These are phyloP conservation scores for Neospermospora avenae DNA, from an alignment of 2,329 filamentous ascomycete genomes.

Conservation along the genomic window DNA sequence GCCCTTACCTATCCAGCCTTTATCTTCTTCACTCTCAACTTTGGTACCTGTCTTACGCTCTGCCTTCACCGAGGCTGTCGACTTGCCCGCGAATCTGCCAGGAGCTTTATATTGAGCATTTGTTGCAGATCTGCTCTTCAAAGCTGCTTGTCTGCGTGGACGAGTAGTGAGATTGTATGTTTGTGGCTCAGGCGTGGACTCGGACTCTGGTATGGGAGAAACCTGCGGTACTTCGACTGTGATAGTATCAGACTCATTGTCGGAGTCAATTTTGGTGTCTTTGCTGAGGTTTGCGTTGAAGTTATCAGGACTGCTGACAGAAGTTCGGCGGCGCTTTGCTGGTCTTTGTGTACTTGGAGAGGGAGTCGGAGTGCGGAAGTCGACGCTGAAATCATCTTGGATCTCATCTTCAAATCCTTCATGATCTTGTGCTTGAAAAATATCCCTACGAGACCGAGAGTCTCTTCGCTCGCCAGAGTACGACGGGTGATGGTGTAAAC, in stretches of 20 bases:
- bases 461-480: too few relatives aligned
- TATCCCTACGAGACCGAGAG: too few relatives aligned
- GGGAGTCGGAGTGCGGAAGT: neutral
- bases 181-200: neutral
- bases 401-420: neutral
- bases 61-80: neutral
- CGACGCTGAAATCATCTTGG: neutral
- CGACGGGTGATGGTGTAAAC: too few relatives aligned
- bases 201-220: neutral
- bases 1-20: neutral
- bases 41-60: too few relatives aligned
- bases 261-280: too few relatives aligned
- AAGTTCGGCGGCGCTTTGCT: neutral
- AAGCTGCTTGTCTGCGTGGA: neutral
- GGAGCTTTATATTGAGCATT: neutral
- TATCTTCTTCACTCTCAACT: neutral
- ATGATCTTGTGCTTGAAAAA: neutral
- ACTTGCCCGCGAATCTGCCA: neutral
- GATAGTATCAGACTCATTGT: too few relatives aligned
- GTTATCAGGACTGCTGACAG: neutral
- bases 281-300: too few relatives aligned
- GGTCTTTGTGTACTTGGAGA: neutral
- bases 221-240: too few relatives aligned
- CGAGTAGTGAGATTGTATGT: neutral
- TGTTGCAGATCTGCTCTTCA: neutral